phyloP scores from a whole-genome alignment of 2,329 filamentous ascomycete species.

The Didymella pomorum region DNA sequence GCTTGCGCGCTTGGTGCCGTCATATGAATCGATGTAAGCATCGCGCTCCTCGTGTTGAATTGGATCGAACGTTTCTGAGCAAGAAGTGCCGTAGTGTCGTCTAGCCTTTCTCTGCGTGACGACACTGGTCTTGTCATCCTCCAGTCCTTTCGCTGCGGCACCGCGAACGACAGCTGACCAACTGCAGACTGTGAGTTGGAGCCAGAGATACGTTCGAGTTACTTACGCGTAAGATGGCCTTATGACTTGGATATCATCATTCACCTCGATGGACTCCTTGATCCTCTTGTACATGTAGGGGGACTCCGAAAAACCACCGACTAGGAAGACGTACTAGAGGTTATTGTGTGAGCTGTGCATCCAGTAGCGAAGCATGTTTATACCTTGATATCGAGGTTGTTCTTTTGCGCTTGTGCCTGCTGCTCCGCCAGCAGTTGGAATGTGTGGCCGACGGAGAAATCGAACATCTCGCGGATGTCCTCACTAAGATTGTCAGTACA shows the following conservation, averaged over 20 bases:
- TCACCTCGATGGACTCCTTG: slow-evolving; percentile 1
- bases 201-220: not conserved
- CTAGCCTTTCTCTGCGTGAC: slow-evolving; percentile 33
- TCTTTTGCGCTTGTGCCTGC: not conserved
- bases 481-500: slow-evolving; percentile 16
- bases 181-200: slow-evolving; percentile 15
- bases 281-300: slow-evolving; percentile 34
- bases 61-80: no score
- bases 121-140: slow-evolving; percentile 5
- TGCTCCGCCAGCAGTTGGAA: slow-evolving; percentile 22
- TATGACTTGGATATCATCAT: slow-evolving; percentile 16
- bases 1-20: not conserved
- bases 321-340: slow-evolving; percentile 32
- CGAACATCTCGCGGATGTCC: slow-evolving; percentile 30
- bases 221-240: slow-evolving; percentile 31
- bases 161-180: slow-evolving; percentile 42
- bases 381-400: slow-evolving; percentile 21
- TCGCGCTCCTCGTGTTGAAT: slow-evolving; percentile 22
- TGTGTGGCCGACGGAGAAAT: slow-evolving; percentile 15
- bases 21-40: slow-evolving; percentile 1
- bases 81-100: slow-evolving; percentile 30
- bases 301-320: slow-evolving; percentile 41
- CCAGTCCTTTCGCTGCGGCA: slow-evolving; percentile 35
- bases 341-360: not conserved
- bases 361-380: no score